A percentile compares a stretch with the other conserved stretches of the same genome.
Evolutionary conservation across 306 rosid species (phyloP).

Genomic region (Cucumis melo): DNA sequence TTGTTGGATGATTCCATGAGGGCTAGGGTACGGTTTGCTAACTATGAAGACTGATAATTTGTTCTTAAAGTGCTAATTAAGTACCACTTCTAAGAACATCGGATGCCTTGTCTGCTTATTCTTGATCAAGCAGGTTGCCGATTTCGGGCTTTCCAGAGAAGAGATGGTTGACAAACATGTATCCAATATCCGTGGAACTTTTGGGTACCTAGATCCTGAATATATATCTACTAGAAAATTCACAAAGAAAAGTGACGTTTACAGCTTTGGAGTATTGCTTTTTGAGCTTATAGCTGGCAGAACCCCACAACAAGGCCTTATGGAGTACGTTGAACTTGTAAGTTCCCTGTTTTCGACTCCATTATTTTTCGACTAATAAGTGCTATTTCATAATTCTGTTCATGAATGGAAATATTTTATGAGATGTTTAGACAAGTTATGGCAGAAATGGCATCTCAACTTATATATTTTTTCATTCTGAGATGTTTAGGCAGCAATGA

Average conservation of each 20-base stretch:
- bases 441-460: neutral
- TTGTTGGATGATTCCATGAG: conserved; percentile 82
- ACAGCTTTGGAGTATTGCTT: conserved; percentile 90
- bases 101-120: conserved; percentile 6
- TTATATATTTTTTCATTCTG: neutral
- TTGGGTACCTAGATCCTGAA: conserved; percentile 93
- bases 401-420: neutral
- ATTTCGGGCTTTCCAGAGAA: conserved; percentile 95
- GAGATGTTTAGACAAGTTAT: neutral
- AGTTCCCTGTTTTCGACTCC: conserved; percentile 5
- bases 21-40: conserved; percentile 56
- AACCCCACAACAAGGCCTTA: conserved; percentile 94
- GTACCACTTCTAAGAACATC: neutral
- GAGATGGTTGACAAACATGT: conserved; percentile 84
- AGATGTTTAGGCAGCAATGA: conserved; percentile 83
- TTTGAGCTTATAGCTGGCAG: conserved; percentile 90
- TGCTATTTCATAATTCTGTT: neutral
- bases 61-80: neutral
- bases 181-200: conserved; percentile 70
- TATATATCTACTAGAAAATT: conserved; percentile 75
- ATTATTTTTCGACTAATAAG: neutral
- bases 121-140: conserved; percentile 66
- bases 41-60: neutral
- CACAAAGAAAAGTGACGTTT: conserved; percentile 96
- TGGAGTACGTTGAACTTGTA: conserved; percentile 97